Conservation (phyloP, 768 basidiomycete genomes). For the Xerocomellus chrysenteron region DNA sequence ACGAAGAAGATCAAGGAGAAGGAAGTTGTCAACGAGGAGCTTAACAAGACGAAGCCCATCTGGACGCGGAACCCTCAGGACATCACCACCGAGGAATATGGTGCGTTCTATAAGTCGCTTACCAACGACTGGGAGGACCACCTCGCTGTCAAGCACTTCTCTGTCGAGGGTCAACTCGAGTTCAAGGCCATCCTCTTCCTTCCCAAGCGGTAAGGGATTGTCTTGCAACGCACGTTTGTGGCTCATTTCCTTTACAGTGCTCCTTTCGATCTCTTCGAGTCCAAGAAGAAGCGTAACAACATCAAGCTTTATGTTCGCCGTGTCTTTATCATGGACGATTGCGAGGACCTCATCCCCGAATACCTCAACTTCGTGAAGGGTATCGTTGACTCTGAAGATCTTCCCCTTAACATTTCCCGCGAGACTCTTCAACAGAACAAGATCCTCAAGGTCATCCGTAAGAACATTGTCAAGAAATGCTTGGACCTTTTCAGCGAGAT, state of each 20-base stretch:
- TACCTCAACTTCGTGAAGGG: slow-evolving; percentile 99
- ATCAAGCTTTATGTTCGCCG: slow-evolving; percentile 99
- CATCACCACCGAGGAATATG: slow-evolving; percentile 92
- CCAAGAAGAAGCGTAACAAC: slow-evolving; percentile 99
- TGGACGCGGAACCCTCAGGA: slow-evolving; percentile 99
- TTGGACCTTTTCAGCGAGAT: slow-evolving; percentile 94
- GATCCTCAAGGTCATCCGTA: slow-evolving; percentile 99
- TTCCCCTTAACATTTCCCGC: slow-evolving; percentile 99
- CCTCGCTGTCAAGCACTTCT: slow-evolving; percentile 99
- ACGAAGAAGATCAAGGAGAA: slow-evolving; percentile 92
- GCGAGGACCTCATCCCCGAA: slow-evolving; percentile 98
- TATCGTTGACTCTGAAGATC: slow-evolving; percentile 99
- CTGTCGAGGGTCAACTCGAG: slow-evolving; percentile 99
- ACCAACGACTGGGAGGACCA: slow-evolving; percentile 99
- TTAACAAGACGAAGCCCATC: slow-evolving; percentile 99
- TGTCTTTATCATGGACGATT: slow-evolving; percentile 99
- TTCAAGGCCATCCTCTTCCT: slow-evolving; percentile 99
- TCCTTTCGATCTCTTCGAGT: slow-evolving; percentile 99
- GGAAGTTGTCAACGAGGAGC: slow-evolving; percentile 89
- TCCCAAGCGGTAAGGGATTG: slow-evolving; percentile 77
- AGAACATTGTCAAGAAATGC: slow-evolving; percentile 99
- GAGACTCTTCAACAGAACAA: slow-evolving; percentile 99
- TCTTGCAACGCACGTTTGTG: neutral
- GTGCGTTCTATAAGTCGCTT: slow-evolving; percentile 97
- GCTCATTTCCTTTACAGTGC: slow-evolving; percentile 51